Evolutionary conservation across 768 basidiomycete genomes (phyloP).

Genomic region (Amyloporia xantha): DNA sequence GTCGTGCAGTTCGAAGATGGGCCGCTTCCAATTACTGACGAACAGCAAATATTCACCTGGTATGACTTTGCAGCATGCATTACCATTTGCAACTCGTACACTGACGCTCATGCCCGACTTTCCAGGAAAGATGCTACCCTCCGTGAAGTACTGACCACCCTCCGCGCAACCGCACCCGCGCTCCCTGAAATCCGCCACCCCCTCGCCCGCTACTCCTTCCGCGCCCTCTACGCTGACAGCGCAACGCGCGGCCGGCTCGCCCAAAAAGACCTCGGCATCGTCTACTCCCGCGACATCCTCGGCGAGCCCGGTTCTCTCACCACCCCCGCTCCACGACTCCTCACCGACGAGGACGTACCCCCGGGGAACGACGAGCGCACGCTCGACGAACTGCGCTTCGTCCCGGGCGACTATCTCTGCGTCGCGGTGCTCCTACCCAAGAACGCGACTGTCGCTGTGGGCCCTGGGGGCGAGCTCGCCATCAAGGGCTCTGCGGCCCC

Average conservation of each 20-base stretch:
- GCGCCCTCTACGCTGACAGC: conserved; percentile 71
- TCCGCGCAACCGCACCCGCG: conserved; percentile 64
- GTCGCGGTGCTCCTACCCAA: conserved; percentile 74
- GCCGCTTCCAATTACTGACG: conserved; percentile 68
- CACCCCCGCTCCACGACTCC: conserved; percentile 50
- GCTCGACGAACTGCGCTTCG: conserved; percentile 71
- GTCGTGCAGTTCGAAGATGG: conserved; percentile 73
- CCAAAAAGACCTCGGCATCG: conserved; percentile 73
- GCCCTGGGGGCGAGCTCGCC: conserved; percentile 40
- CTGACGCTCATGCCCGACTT: conserved; percentile 5
- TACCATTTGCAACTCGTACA: background rate
- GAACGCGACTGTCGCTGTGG: conserved; percentile 36
- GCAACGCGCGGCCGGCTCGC: conserved; percentile 64
- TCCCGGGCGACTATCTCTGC: conserved; percentile 75
- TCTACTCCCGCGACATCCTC: conserved; percentile 80
- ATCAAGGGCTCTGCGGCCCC: conserved; percentile 45
- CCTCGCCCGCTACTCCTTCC: conserved; percentile 75
- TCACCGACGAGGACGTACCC: conserved; percentile 39
- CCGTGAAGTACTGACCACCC: conserved; percentile 69
- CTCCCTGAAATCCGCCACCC: conserved; percentile 74
- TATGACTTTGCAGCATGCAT: conserved; percentile 23
- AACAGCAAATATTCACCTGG: conserved; percentile 82
- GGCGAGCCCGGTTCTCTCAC: conserved; percentile 68
- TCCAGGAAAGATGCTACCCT: conserved; percentile 78
- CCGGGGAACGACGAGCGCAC: conserved; percentile 44